These are phyloP conservation scores for Obelidium mucronatum DNA, from an alignment of 192 early-diverging fungal species.

Conservation along the genomic window DNA sequence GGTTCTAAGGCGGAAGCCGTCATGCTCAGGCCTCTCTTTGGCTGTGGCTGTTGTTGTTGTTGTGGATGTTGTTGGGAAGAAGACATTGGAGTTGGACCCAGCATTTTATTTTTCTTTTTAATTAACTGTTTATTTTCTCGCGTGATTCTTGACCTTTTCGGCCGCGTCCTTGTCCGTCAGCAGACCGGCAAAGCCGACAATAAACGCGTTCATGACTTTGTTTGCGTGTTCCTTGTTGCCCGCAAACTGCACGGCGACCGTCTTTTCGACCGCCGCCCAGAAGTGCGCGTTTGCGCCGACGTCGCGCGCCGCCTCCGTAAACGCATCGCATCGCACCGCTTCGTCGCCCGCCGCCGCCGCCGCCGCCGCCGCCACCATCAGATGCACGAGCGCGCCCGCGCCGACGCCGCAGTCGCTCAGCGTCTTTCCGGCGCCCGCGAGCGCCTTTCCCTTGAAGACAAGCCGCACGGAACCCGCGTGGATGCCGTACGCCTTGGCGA, in stretches of 20 bases:
- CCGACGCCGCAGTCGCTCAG: conserved; percentile 3
- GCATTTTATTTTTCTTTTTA: too few species aligned
- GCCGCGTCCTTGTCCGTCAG: conserved; percentile 1
- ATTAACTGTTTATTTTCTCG: conserved; percentile 12
- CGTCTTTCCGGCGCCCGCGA: conserved; percentile 8
- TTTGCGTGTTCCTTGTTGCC: conserved; percentile 11
- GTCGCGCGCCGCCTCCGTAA: not conserved
- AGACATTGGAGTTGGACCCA: too few species aligned
- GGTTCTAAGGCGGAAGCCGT: not conserved
- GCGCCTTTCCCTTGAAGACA: conserved; percentile 24
- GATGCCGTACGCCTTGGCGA: not conserved
- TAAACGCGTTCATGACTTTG: conserved; percentile 32
- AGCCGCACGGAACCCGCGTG: not conserved
- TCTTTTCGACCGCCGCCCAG: not conserved
- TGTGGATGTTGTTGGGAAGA: too few species aligned
- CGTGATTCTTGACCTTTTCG: not conserved
- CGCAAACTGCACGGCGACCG: not conserved
- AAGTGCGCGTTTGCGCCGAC: not conserved
- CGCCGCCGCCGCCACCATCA: conserved; percentile 9
- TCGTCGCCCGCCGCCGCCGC: not conserved
- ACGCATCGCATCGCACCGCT: not conserved
- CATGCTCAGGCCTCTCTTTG: not conserved
- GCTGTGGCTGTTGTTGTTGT: not conserved
- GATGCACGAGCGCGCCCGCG: conserved; percentile 13
- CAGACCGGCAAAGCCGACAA: conserved; percentile 16